Evolutionary conservation across 1,284 basidiomycete genomes (phyloP).

Genomic region (Ustilago vetiveriae): DNA sequence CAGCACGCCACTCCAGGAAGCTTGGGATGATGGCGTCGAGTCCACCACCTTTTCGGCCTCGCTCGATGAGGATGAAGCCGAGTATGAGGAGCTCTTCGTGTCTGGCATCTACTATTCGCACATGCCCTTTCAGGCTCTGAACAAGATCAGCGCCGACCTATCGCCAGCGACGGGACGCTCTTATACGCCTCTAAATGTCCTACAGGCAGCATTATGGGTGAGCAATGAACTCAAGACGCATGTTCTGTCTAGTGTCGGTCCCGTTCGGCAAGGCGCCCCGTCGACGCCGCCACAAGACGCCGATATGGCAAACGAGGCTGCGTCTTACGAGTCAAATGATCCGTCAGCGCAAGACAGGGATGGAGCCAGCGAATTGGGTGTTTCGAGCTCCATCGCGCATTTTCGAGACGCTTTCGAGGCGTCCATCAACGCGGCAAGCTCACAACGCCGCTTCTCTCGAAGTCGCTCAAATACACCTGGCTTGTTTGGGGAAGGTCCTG

Average conservation of each 20-base stretch:
- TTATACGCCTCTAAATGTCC: conserved; percentile 46
- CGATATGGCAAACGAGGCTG: conserved; percentile 11
- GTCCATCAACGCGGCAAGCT: conserved; percentile 1
- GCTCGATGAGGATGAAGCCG: conserved; percentile 53
- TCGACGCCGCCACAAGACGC: conserved; percentile 13
- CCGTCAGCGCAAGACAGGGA: conserved; percentile 12
- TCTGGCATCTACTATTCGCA: conserved; percentile 86
- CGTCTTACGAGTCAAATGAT: conserved; percentile 7
- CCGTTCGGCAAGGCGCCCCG: conserved; percentile 1
- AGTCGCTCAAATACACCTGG: conserved; percentile 25
- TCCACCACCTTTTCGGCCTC: conserved; percentile 26
- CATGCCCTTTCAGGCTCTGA: conserved; percentile 72
- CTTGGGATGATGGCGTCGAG: conserved; percentile 33
- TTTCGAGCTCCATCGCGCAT: conserved; percentile 47
- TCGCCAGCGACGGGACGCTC: conserved; percentile 39
- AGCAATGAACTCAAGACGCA: conserved; percentile 54
- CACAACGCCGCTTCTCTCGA: conserved; percentile 20
- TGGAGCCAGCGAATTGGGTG: conserved; percentile 41
- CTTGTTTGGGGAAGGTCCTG: conserved; percentile 7
- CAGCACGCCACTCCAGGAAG: conserved; percentile 34
- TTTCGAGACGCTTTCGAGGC: conserved; percentile 44
- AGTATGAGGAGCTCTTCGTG: conserved; percentile 74
- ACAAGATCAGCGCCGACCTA: conserved; percentile 41
- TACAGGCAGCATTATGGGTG: conserved; percentile 58
- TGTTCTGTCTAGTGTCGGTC: conserved; percentile 24